phyloP scores from a whole-genome alignment of 2,329 filamentous ascomycete genomes.

The Colletotrichum sp. region DNA sequence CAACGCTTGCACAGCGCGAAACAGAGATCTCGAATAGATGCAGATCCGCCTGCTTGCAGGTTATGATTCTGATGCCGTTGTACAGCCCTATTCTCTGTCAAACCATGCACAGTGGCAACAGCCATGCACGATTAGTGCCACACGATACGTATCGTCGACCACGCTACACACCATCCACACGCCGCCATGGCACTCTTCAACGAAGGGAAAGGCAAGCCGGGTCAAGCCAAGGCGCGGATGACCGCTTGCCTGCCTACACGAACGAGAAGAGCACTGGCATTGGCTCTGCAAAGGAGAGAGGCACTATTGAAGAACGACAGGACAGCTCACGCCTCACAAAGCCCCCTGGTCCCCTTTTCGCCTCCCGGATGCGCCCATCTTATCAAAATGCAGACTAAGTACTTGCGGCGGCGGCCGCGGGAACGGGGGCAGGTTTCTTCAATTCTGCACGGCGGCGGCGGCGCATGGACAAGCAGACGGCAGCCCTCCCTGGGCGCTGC shows the following conservation, averaged over 20 bases:
- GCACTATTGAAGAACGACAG: conserved; percentile 3
- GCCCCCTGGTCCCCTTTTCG: background rate
- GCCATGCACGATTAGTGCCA: conserved; percentile 8
- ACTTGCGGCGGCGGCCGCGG: background rate
- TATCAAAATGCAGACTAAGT: background rate
- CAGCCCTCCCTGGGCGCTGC: background rate
- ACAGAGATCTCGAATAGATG: conserved; percentile 30
- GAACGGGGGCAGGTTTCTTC: background rate
- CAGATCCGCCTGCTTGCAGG: conserved; percentile 25
- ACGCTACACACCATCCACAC: background rate
- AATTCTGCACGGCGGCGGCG: background rate
- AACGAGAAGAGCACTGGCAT: background rate
- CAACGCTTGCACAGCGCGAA: conserved; percentile 3
- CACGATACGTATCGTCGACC: background rate
- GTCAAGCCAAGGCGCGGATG: background rate
- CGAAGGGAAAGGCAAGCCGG: conserved; percentile 1
- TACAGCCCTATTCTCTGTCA: conserved; percentile 13
- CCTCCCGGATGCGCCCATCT: background rate
- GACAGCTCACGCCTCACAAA: background rate
- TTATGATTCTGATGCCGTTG: conserved; percentile 20
- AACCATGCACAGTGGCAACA: conserved; percentile 17
- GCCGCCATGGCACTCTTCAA: background rate
- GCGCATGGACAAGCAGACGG: background rate
- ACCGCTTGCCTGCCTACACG: conserved; percentile 2
- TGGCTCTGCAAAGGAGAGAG: background rate